Evolutionary conservation across 164 flowering plant genomes (phyloP).

Genomic region (Cinnamomum micranthum): DNA sequence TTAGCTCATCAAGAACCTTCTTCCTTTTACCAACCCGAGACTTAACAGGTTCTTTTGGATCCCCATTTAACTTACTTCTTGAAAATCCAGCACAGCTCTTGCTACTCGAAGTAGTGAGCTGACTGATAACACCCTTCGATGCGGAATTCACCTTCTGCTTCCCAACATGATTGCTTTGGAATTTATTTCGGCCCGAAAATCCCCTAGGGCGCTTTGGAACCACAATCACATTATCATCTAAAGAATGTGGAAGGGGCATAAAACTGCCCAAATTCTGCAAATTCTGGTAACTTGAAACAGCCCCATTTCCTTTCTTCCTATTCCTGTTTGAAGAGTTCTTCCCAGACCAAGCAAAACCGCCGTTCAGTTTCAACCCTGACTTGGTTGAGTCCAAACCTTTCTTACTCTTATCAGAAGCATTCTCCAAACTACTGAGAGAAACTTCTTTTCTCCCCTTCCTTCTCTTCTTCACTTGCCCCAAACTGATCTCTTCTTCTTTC

Average conservation of each 20-base stretch:
- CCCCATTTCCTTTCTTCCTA: background rate
- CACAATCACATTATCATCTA: constrained; percentile 33
- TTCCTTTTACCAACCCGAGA: constrained; percentile 18
- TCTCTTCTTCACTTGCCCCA: constrained; percentile 27
- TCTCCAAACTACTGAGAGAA: constrained; percentile 36
- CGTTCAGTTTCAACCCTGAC: constrained; percentile 14
- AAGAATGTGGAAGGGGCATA: constrained; percentile 26
- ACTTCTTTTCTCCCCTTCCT: constrained; percentile 48
- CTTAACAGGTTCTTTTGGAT: constrained; percentile 13
- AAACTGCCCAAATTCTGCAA: constrained; percentile 18
- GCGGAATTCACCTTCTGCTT: constrained; percentile 17
- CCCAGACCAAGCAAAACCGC: constrained; percentile 6
- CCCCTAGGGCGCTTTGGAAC: constrained; percentile 71
- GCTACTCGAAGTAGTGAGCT: background rate
- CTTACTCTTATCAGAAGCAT: constrained; percentile 25
- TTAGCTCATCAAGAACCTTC: constrained; percentile 28
- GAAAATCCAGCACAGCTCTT: constrained; percentile 22
- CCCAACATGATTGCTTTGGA: constrained; percentile 20
- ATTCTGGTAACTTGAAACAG: constrained; percentile 1
- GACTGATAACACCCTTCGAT: background rate
- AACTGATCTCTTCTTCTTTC: constrained; percentile 1
- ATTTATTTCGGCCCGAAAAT: constrained; percentile 49
- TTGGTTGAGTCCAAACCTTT: constrained; percentile 27
- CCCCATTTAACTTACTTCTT: constrained; percentile 20
- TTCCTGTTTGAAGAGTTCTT: constrained; percentile 10